Percentiles rank a stretch among this genome's conserved stretches.
Evolutionary conservation across 495 filamentous ascomycete species (phyloP).

Genomic region (Xylaria castorea): DNA sequence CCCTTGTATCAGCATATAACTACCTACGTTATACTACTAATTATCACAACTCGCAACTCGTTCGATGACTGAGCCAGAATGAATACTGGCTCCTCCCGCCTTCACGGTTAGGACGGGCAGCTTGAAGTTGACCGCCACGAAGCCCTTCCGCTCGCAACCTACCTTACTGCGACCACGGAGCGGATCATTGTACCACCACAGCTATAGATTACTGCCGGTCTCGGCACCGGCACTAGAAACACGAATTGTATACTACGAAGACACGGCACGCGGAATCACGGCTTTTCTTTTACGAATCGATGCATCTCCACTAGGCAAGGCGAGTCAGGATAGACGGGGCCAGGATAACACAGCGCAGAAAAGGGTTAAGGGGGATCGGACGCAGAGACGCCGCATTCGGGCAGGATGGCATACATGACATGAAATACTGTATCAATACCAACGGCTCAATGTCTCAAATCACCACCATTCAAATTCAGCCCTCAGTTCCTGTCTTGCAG

Average conservation of each 20-base stretch:
- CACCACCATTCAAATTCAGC: neutral
- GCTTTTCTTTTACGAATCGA: conserved; percentile 12
- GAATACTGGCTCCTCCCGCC: neutral
- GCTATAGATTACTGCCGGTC: neutral
- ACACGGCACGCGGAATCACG: neutral
- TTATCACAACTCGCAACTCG: conserved; percentile 3
- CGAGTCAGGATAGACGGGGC: neutral
- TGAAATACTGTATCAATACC: neutral
- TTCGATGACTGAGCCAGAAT: neutral
- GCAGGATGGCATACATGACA: neutral
- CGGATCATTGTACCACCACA: conserved; percentile 7
- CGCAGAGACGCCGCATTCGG: neutral
- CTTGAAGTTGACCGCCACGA: neutral
- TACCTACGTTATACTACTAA: conserved; percentile 4
- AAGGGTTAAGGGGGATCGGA: neutral
- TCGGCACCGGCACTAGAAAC: neutral
- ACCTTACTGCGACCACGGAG: neutral
- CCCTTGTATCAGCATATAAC: conserved; percentile 6
- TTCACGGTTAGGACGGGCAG: neutral
- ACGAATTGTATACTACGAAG: conserved; percentile 13
- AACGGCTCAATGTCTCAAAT: neutral
- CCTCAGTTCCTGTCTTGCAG: neutral
- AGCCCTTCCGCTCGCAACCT: neutral
- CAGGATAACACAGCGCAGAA: neutral
- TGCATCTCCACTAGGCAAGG: neutral